Evolutionary conservation across 805 yeast genomes (phyloP).

Genomic region (Tetrapisispora iriomotensis): DNA sequence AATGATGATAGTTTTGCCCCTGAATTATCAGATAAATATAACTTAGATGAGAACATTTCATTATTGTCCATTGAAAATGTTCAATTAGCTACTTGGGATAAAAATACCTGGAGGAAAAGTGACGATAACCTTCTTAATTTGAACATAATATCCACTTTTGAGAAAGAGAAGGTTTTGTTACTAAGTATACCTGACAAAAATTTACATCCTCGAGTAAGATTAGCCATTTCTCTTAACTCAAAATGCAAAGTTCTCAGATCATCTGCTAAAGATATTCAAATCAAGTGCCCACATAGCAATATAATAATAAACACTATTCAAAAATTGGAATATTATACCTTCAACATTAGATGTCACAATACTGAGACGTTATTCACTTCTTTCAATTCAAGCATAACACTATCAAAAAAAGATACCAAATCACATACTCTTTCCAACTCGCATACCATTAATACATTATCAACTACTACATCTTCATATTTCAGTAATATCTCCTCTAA

Average conservation of each 20-base stretch:
- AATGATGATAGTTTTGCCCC: not conserved
- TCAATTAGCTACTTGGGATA: not conserved
- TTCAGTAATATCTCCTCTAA: slow-evolving; percentile 12
- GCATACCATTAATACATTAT: slow-evolving; percentile 18
- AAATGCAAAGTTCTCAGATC: slow-evolving; percentile 19
- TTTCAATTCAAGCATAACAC: slow-evolving; percentile 16
- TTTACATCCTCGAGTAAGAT: no score
- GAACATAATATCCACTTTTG: not conserved
- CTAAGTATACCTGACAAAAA: no score
- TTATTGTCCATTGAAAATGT: not conserved
- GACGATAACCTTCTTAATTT: not conserved
- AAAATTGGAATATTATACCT: slow-evolving; percentile 4
- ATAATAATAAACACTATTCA: slow-evolving; percentile 9
- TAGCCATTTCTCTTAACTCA: slow-evolving; percentile 6
- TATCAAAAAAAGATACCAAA: slow-evolving; percentile 10
- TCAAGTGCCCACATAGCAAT: slow-evolving; percentile 12
- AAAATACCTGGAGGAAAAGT: not conserved
- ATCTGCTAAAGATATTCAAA: slow-evolving; percentile 27
- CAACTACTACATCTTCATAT: slow-evolving; percentile 18
- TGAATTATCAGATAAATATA: not conserved
- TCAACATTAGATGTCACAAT: slow-evolving; percentile 18
- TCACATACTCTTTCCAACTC: slow-evolving; percentile 14
- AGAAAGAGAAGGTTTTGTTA: no score
- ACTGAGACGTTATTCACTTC: slow-evolving; percentile 15
- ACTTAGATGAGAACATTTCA: not conserved